These are phyloP conservation scores for Scheffersomyces spartinae DNA, from an alignment of 805 yeast species.

Conservation along the genomic window DNA sequence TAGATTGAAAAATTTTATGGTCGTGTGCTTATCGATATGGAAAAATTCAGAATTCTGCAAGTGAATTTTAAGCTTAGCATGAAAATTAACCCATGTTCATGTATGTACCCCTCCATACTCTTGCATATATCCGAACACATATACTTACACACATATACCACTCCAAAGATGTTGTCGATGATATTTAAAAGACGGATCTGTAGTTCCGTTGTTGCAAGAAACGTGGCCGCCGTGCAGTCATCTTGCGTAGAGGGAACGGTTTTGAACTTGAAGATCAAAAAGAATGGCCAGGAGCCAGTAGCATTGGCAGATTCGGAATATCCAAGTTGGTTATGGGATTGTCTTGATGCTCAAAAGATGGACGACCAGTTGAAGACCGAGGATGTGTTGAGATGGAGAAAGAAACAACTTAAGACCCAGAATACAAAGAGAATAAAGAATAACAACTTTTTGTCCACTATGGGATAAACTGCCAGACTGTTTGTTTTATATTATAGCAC, in stretches of 20 bases:
- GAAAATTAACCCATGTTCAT: no score
- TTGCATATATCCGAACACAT: no score
- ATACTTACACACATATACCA: no score
- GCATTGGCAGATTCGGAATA: constrained; percentile 83
- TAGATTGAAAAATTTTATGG: no score
- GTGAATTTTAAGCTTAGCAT: no score
- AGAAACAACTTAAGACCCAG: constrained; percentile 51
- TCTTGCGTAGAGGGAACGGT: constrained; percentile 64
- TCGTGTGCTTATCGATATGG: no score
- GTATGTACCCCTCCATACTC: no score
- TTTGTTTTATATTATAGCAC: no score
- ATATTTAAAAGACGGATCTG: no score
- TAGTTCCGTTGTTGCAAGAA: no score
- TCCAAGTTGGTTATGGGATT: constrained; percentile 91
- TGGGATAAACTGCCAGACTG: constrained; percentile 23
- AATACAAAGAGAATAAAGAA: constrained; percentile 64
- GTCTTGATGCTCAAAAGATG: constrained; percentile 59
- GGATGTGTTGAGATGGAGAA: constrained; percentile 56
- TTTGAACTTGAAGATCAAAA: constrained; percentile 60
- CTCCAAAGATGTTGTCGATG: no score
- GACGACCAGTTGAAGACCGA: constrained; percentile 42
- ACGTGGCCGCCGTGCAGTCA: constrained; percentile 21
- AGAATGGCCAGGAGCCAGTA: constrained; percentile 76
- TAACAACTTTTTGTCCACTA: constrained; percentile 63
- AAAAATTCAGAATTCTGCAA: no score